These are phyloP conservation scores for Xerocomellus amylosporus DNA, from an alignment of 768 basidiomycete genomes.

Conservation along the genomic window DNA sequence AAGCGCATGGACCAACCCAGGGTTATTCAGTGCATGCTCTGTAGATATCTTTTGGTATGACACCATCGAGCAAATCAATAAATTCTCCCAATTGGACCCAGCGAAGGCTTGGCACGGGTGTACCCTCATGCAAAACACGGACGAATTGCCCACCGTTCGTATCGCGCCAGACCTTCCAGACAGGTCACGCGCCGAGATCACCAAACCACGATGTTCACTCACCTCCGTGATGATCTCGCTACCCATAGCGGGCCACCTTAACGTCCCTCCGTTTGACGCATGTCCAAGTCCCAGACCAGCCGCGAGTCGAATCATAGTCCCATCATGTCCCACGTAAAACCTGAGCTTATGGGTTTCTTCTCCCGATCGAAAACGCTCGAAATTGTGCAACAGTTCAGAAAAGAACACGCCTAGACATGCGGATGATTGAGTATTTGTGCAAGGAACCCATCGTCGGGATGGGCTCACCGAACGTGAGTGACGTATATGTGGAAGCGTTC, in stretches of 20 bases:
- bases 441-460: background rate
- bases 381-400: constrained; percentile 41
- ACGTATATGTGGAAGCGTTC: constrained; percentile 42
- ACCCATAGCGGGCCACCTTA: constrained; percentile 49
- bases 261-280: constrained; percentile 16
- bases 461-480: constrained; percentile 42
- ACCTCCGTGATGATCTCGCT: constrained; percentile 49
- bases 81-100: constrained; percentile 40
- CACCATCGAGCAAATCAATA: constrained; percentile 29
- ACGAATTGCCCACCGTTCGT: constrained; percentile 31
- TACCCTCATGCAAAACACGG: constrained; percentile 45
- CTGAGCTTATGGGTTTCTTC: constrained; percentile 36
- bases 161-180: constrained; percentile 40
- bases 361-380: constrained; percentile 34
- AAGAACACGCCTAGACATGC: constrained; percentile 42
- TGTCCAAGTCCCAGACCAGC: constrained; percentile 41
- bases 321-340: constrained; percentile 49
- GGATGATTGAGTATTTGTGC: background rate
- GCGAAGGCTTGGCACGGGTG: constrained; percentile 34
- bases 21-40: constrained; percentile 15
- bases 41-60: constrained; percentile 37
- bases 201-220: constrained; percentile 2
- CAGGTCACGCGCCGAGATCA: background rate
- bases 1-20: background rate
- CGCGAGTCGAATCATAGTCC: constrained; percentile 43